A percentile compares a stretch with the other conserved stretches of the same genome.
phyloP scores from a whole-genome alignment of 2,329 filamentous ascomycete genomes.

The Falciphora oryzae region DNA sequence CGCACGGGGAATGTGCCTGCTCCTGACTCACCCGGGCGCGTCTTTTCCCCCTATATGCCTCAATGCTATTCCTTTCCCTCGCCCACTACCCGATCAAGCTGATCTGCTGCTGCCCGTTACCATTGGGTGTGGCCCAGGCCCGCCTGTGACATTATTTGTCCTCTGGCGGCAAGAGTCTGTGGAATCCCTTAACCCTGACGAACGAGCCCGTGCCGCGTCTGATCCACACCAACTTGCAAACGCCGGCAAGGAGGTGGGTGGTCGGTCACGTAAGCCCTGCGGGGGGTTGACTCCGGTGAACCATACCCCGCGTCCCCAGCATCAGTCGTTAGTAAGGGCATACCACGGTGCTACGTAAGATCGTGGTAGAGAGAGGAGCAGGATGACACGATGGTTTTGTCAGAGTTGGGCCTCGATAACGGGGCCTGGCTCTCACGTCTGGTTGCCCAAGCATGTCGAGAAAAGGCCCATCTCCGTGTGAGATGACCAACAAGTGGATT shows the following conservation, averaged over 20 bases:
- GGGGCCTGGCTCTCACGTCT: no score
- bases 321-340: neutral
- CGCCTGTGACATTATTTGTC: neutral
- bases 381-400: neutral
- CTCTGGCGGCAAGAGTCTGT: neutral
- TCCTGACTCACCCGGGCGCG: neutral
- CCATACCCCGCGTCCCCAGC: neutral
- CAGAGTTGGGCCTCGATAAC: neutral
- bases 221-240: neutral
- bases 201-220: neutral
- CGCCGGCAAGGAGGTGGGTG: no score
- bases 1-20: neutral
- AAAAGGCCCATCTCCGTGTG: no score
- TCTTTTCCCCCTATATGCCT: neutral
- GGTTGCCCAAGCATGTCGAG: no score
- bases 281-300: neutral
- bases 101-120: no score
- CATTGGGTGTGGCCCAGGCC: no score
- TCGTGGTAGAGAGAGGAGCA: neutral
- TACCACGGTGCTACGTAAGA: neutral
- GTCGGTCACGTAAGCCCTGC: neutral
- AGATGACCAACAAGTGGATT: no score
- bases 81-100: neutral
- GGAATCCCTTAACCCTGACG: neutral
- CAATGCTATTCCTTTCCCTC: neutral